Percentiles rank a stretch among this genome's conserved stretches.
Evolutionary conservation across 2,329 filamentous ascomycete species (phyloP).

Genomic region (Phialophora macrospora): DNA sequence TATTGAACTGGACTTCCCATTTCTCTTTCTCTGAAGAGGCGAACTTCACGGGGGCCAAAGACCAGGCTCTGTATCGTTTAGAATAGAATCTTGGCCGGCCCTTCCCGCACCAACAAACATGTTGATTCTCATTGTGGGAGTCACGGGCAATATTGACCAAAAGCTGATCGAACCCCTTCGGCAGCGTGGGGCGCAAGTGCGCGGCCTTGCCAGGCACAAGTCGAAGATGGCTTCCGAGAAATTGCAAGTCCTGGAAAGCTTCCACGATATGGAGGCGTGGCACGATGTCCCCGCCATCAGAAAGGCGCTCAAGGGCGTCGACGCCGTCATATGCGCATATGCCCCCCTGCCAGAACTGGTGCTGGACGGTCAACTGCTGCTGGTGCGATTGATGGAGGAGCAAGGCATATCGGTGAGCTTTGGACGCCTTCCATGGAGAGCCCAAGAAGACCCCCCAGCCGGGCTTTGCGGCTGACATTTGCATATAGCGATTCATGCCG

Average conservation of each 20-base stretch:
- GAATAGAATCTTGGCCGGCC: no score
- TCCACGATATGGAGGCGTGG: constrained; percentile 17
- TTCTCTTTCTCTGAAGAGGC: no score
- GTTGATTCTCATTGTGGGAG: constrained; percentile 11
- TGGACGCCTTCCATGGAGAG: neutral
- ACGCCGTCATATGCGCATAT: constrained; percentile 16
- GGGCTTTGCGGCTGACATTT: no score
- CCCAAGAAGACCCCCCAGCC: no score
- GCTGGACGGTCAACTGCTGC: constrained; percentile 12
- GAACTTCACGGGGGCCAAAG: no score
- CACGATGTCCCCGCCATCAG: constrained; percentile 14
- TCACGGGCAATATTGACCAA: constrained; percentile 10
- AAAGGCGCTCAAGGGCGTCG: constrained; percentile 3
- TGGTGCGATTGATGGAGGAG: constrained; percentile 15
- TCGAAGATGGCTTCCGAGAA: constrained; percentile 7
- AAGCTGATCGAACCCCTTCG: constrained; percentile 7
- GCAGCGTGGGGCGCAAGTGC: constrained; percentile 7
- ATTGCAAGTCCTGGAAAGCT: constrained; percentile 3
- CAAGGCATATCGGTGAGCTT: constrained; percentile 12
- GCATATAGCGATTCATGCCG: constrained; percentile 7
- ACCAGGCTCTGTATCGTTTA: no score
- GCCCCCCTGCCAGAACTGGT: constrained; percentile 11
- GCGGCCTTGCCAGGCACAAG: constrained; percentile 12
- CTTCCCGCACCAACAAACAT: neutral
- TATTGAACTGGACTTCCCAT: no score